These are phyloP conservation scores for Paramecium caudatum DNA, from an alignment of 73 alveolate species.

Conservation along the genomic window DNA sequence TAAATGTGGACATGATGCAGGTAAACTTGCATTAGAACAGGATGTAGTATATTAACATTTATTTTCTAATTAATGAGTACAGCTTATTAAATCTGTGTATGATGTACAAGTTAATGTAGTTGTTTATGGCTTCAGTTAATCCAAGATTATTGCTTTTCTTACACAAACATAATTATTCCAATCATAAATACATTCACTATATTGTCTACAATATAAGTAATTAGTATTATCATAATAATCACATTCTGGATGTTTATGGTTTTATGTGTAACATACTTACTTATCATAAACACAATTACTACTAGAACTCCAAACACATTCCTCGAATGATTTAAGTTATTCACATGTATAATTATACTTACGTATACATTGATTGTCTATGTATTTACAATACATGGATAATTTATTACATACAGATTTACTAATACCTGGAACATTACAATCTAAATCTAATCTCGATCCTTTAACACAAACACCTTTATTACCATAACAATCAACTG, in stretches of 20 bases:
- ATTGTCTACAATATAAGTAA: slow-evolving; percentile 21
- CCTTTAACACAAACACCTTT: neutral
- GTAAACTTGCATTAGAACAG: neutral
- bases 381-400: neutral
- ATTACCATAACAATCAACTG: too few relatives aligned
- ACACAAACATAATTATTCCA: neutral
- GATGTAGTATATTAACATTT: neutral
- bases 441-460: neutral
- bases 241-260: neutral
- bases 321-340: neutral
- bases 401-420: neutral
- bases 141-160: neutral
- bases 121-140: neutral
- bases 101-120: neutral
- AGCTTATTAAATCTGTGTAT: neutral
- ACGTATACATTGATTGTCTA: neutral
- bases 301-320: neutral
- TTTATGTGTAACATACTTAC: neutral
- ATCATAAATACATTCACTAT: neutral
- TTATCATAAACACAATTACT: slow-evolving; percentile 7
- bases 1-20: slow-evolving; percentile 42
- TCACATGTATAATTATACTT: neutral
- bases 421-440: slow-evolving; percentile 18
- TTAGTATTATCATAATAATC: slow-evolving; percentile 3
- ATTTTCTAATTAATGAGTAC: neutral